Evolutionary conservation across 805 yeast species (phyloP).

Genomic region (Pichia cabralensis): DNA sequence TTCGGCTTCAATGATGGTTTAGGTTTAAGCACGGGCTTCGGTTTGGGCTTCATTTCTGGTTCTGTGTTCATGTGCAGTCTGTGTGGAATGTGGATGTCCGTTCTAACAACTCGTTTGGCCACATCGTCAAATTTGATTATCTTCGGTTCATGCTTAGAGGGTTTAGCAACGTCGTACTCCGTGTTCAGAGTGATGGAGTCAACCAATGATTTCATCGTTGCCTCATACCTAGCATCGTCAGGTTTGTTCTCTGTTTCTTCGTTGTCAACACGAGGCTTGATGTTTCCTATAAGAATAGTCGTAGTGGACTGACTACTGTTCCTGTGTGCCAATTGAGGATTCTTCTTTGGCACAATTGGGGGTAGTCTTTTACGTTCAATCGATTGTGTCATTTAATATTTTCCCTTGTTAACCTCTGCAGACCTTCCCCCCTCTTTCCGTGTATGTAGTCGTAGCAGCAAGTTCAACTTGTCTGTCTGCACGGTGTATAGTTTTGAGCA

Average conservation of each 20-base stretch:
- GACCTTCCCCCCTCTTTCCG: too few relatives aligned
- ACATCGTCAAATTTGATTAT: conserved; percentile 18
- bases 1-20: too few relatives aligned
- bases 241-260: too few relatives aligned
- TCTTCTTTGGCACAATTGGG: conserved; percentile 22
- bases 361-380: conserved; percentile 20
- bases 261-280: too few relatives aligned
- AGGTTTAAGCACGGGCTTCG: too few relatives aligned
- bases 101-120: conserved; percentile 6
- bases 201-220: conserved; percentile 6
- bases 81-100: neutral
- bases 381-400: too few relatives aligned
- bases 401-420: too few relatives aligned
- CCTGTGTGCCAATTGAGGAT: conserved; percentile 4
- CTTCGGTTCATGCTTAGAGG: conserved; percentile 14
- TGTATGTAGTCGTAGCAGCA: too few relatives aligned
- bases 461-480: too few relatives aligned
- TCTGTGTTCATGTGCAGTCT: too few relatives aligned
- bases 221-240: neutral
- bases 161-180: conserved; percentile 1
- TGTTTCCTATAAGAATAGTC: too few relatives aligned
- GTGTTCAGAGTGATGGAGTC: conserved; percentile 7
- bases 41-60: conserved; percentile 1
- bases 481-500: too few relatives aligned
- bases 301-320: neutral